Base-by-base conservation (phyloP, 768 basidiomycete genomes). In the Boletus bicolor region DNA sequence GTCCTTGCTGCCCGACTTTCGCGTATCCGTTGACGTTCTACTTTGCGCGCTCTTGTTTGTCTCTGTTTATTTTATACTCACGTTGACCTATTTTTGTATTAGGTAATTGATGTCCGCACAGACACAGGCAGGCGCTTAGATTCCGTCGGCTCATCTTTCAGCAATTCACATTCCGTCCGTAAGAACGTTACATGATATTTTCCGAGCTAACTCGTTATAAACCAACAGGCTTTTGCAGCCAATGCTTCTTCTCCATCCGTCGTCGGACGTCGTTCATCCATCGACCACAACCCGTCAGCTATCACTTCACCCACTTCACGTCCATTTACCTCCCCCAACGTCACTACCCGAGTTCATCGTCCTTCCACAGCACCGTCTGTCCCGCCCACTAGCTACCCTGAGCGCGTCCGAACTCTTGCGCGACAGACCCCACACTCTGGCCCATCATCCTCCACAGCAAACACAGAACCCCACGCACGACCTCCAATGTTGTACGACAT, bases 51-150 rank as follows among this genome's bases (percentile, higher is more conserved):
- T 49, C 5, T 51, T 58, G 28, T 67, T 62, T 66, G 55, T 35
- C 45, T 15, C n/a, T 44, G 43, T 51, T 57, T 38, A 17, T 24
- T 47, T 47, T 10, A n/a, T 0, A 24, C 46, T 49, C 47, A 6
- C 54, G 21, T 43, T 64, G 14, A 64, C 61, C 47, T 42, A 5
- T 2, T 8, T 8, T 63, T n/a, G 35, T 43, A 49, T 68, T 68
- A 70, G 70, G 71, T 64, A 66, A 68, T 72, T 57, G 59, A 67
- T 53, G 48, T 55, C 68, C 65, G 44, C 19, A 42, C 32, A 12
- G 10, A 19, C 36, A 26, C 5, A 19, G 11, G 1, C 48, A 32
- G 51, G 62, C 66, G 64, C 44, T 49, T 57, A 58, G 60, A 65
- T 58, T 47, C 62, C 41, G 51, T 56, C 50, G 43, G 53, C 44